Conservation (phyloP, 1,284 basidiomycete genomes). For the Boletus semigastroideus region DNA sequence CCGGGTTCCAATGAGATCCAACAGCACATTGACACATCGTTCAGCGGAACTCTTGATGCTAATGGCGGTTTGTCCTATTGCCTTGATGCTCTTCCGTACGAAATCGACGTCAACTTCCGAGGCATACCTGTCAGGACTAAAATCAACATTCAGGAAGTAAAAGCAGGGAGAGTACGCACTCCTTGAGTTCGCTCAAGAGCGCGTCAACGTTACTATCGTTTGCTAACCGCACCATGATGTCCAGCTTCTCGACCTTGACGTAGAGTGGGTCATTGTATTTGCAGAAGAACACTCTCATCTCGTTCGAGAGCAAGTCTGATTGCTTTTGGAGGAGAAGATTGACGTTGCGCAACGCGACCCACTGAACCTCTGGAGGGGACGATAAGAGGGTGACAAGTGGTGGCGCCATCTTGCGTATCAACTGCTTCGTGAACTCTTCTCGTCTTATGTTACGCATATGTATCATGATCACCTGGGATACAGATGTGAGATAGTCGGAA, state of each 20-base stretch:
- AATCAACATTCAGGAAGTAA: slow-evolving; percentile 1
- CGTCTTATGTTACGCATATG: slow-evolving; percentile 84
- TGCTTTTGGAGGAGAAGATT: slow-evolving; percentile 95
- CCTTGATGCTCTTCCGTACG: slow-evolving; percentile 90
- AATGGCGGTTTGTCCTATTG: slow-evolving; percentile 95
- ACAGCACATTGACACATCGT: slow-evolving; percentile 90
- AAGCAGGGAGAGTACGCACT: slow-evolving; percentile 50
- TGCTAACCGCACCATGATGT: slow-evolving; percentile 96
- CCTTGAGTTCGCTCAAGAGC: slow-evolving; percentile 92
- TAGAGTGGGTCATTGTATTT: slow-evolving; percentile 99
- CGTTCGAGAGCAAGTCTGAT: slow-evolving; percentile 85
- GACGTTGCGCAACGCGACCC: slow-evolving; percentile 96
- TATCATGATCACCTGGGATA: slow-evolving; percentile 87
- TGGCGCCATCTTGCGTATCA: slow-evolving; percentile 96
- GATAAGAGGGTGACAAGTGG: slow-evolving; percentile 83
- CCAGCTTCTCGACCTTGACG: slow-evolving; percentile 97
- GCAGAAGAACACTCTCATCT: slow-evolving; percentile 99
- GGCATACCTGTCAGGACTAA: slow-evolving; percentile 64
- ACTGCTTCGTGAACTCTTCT: slow-evolving; percentile 85
- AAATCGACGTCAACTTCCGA: slow-evolving; percentile 99
- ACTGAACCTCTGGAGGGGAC: slow-evolving; percentile 86
- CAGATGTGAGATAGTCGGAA: neutral
- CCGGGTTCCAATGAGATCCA: slow-evolving; percentile 89
- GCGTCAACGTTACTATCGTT: slow-evolving; percentile 93
- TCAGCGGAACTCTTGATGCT: slow-evolving; percentile 93